Evolutionary conservation across 2,329 filamentous ascomycete species (phyloP), one percentile per base, ranked within the genome.

Genomic region (Aspergillus ustus): DNA sequence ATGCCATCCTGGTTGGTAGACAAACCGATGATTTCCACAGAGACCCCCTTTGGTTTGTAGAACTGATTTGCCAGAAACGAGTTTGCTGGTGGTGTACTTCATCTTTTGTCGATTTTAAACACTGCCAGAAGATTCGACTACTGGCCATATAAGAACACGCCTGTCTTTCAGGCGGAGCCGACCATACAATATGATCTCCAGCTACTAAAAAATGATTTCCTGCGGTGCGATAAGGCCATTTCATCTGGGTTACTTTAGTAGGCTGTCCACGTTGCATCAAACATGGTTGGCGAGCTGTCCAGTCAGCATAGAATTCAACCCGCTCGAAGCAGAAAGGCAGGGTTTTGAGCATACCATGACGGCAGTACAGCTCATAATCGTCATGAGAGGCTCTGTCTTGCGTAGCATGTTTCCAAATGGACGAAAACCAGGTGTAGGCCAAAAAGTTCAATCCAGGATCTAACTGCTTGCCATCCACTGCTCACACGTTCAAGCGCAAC

Each of bases 351-450:
- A 25, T 51, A 57, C 55, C 55, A 17, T 22, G 46, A 20, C 44
- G 15, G 13, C 22, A 44, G 37, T 52, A 57, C 15, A 7, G 3
- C 44, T 34, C 37, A 20, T 52, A 52, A 22, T 7, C 28, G 3
- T 6, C 20, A 13, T 20, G 5, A 17, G 55, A 49, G 17, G 17
- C 11, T n/a, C 22, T 19, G 7, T 25, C 8, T 4, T 20, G n/a
- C n/a, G n/a, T 15, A n/a, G 20, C 34, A 19, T 45, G 34, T 15
- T 19, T 44, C 55, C 48, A 52, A 22, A n/a, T 57, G 7, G n/a
- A 20, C 29, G 46, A 34, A 37, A 57, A 57, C 3, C 46, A 34
- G 29, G 46, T 50, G 13, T 20, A 57, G 15, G 34, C 55, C 55
- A 29, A 43, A 57, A 11, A 17, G 4, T 34, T 44, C 31, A 34